A percentile compares a stretch with the other conserved stretches of the same genome.
These are phyloP conservation scores for Singerocomus inundabilis DNA, from an alignment of 1,284 basidiomycete genomes.

Conservation along the genomic window DNA sequence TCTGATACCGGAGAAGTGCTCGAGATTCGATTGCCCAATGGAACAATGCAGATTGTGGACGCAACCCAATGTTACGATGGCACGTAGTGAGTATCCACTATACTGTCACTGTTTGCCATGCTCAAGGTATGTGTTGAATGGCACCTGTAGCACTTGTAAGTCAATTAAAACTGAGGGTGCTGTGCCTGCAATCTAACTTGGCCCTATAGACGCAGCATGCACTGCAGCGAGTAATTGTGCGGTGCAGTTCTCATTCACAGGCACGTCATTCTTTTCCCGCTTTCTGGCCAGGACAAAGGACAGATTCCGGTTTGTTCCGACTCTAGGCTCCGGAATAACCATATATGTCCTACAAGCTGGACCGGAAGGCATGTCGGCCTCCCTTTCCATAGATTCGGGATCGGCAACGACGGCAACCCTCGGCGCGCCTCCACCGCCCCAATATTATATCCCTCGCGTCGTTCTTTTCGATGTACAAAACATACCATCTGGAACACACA, in stretches of 20 bases:
- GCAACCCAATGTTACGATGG: slow-evolving; percentile 24
- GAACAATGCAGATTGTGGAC: slow-evolving; percentile 22
- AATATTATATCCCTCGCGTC: slow-evolving; percentile 24
- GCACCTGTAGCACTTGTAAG: slow-evolving; percentile 25
- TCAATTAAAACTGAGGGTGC: neutral
- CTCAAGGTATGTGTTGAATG: slow-evolving; percentile 4
- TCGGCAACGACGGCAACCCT: slow-evolving; percentile 21
- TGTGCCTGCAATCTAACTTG: slow-evolving; percentile 1
- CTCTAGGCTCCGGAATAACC: slow-evolving; percentile 28
- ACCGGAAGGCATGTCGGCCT: slow-evolving; percentile 27
- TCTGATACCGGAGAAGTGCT: slow-evolving; percentile 22
- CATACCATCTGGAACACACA: slow-evolving; percentile 24
- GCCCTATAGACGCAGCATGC: slow-evolving; percentile 24
- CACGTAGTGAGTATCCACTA: slow-evolving; percentile 24
- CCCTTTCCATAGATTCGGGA: slow-evolving; percentile 25
- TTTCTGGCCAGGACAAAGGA: neutral
- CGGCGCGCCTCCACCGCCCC: slow-evolving; percentile 20
- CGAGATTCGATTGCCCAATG: slow-evolving; percentile 23
- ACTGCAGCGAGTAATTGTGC: slow-evolving; percentile 22
- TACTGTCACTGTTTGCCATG: neutral
- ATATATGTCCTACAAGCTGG: slow-evolving; percentile 32
- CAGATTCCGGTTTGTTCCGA: neutral
- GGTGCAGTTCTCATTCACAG: slow-evolving; percentile 28
- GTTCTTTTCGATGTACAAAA: slow-evolving; percentile 23
- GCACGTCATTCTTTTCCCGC: neutral